Conservation (phyloP, 2,329 filamentous ascomycete species). For the Trichophyton schoenleinii region DNA sequence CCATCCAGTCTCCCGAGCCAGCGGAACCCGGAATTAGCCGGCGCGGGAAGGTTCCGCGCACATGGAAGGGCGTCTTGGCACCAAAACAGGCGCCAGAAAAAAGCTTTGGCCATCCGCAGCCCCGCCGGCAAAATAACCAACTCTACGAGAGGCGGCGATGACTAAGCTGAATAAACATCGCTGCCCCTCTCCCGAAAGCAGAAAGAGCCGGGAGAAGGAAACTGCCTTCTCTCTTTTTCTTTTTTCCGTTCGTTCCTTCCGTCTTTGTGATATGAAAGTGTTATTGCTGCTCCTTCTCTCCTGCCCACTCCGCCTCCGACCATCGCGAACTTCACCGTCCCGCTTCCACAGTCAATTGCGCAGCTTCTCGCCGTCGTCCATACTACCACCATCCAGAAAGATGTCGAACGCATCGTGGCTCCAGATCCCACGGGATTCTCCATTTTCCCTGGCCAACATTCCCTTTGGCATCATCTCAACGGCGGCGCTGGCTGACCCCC, state of each 20-base stretch:
- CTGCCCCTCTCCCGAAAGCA: neutral
- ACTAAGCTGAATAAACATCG: neutral
- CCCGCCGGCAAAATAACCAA: neutral
- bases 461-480: conserved; percentile 74
- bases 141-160: neutral
- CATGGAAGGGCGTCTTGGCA: neutral
- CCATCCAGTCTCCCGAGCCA: neutral
- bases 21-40: conserved; percentile 8
- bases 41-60: conserved; percentile 9
- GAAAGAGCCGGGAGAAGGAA: neutral
- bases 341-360: neutral
- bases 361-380: neutral
- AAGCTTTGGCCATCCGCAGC: neutral
- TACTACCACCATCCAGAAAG: neutral
- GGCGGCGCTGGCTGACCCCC: conserved; percentile 41
- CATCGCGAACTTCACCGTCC: neutral
- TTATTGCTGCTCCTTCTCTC: neutral
- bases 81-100: neutral
- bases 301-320: neutral
- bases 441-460: conserved; percentile 68
- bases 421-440: conserved; percentile 45
- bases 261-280: neutral
- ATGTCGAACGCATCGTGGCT: conserved; percentile 43
- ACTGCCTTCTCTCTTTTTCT: neutral
- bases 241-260: neutral